A percentile compares a stretch with the other conserved stretches of the same genome.
Conservation (phyloP, 306 rosid species). For the Quercus robur region DNA sequence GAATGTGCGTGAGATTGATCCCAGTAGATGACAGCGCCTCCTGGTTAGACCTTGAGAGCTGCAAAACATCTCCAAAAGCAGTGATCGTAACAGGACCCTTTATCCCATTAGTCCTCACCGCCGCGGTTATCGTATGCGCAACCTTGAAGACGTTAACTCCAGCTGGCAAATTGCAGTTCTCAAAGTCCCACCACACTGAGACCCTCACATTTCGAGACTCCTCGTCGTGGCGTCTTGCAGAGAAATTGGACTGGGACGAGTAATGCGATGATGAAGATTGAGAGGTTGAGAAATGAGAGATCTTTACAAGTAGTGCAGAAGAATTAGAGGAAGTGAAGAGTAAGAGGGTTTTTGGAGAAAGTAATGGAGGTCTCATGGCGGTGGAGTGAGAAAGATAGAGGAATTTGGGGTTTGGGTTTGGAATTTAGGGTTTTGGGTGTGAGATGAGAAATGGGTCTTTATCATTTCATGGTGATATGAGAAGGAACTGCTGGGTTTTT, state of each 20-base stretch:
- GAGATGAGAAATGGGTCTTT: background rate
- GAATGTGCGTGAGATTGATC: constrained; percentile 63
- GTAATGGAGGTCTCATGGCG: constrained; percentile 18
- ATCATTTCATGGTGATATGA: constrained; percentile 11
- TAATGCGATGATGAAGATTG: background rate
- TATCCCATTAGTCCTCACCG: constrained; percentile 73
- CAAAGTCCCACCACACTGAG: constrained; percentile 98
- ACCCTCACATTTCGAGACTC: constrained; percentile 65
- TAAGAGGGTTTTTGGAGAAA: constrained; percentile 13
- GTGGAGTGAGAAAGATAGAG: background rate
- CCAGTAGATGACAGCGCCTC: constrained; percentile 76
- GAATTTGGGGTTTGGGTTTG: background rate
- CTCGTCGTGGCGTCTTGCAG: constrained; percentile 42
- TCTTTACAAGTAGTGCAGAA: constrained; percentile 22
- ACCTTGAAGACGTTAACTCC: constrained; percentile 42
- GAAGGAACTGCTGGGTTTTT: background rate
- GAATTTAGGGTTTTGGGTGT: background rate
- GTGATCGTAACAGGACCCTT: constrained; percentile 75
- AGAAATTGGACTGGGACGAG: background rate
- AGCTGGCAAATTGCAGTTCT: constrained; percentile 58
- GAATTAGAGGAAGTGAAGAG: constrained; percentile 3
- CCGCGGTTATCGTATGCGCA: constrained; percentile 47
- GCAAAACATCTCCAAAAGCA: constrained; percentile 70
- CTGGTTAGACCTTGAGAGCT: constrained; percentile 56
- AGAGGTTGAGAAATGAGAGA: constrained; percentile 32